Percentiles rank a stretch among this genome's conserved stretches.
phyloP scores from a whole-genome alignment of 2,329 filamentous ascomycete species.

The Alternaria alternata region DNA sequence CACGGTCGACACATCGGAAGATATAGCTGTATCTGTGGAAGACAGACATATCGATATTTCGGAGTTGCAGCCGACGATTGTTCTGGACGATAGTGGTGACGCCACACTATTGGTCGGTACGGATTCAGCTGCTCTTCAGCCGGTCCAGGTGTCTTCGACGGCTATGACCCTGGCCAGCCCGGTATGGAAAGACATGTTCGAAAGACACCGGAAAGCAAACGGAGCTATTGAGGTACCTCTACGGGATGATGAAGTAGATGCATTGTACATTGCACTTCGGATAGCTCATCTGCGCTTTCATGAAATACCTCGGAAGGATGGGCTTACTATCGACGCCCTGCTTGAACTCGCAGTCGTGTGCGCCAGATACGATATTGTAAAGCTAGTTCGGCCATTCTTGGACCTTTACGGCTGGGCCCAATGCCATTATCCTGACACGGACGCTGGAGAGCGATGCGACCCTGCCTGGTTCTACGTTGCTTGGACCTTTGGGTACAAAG shows the following conservation, averaged over 20 bases:
- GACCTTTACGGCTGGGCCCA: slow-evolving; percentile 24
- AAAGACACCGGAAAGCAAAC: slow-evolving; percentile 19
- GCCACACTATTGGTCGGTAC: slow-evolving; percentile 17
- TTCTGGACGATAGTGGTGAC: slow-evolving; percentile 18
- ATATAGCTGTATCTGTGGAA: slow-evolving; percentile 8
- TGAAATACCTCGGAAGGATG: slow-evolving; percentile 12
- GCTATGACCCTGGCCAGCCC: slow-evolving; percentile 28
- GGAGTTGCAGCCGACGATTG: slow-evolving; percentile 13
- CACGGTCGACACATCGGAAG: slow-evolving; percentile 5
- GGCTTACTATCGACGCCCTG: slow-evolving; percentile 27
- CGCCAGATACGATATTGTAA: slow-evolving; percentile 41
- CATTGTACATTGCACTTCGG: slow-evolving; percentile 11
- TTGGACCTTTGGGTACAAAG: slow-evolving; percentile 28
- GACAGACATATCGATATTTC: slow-evolving; percentile 2
- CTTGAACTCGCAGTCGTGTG: slow-evolving; percentile 37
- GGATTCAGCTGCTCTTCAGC: slow-evolving; percentile 12
- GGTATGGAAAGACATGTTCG: slow-evolving; percentile 32
- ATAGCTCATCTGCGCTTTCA: slow-evolving; percentile 18
- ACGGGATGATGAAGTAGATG: slow-evolving; percentile 19
- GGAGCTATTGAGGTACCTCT: slow-evolving; percentile 32
- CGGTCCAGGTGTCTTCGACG: slow-evolving; percentile 20
- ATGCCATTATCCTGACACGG: slow-evolving; percentile 11
- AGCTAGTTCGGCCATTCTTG: slow-evolving; percentile 33
- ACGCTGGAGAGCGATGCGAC: slow-evolving; percentile 6
- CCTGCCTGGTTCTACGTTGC: slow-evolving; percentile 22